Percentiles rank a stretch among this genome's conserved stretches.
Conservation (phyloP, 1,284 basidiomycete genomes). For the Tilletia indica region DNA sequence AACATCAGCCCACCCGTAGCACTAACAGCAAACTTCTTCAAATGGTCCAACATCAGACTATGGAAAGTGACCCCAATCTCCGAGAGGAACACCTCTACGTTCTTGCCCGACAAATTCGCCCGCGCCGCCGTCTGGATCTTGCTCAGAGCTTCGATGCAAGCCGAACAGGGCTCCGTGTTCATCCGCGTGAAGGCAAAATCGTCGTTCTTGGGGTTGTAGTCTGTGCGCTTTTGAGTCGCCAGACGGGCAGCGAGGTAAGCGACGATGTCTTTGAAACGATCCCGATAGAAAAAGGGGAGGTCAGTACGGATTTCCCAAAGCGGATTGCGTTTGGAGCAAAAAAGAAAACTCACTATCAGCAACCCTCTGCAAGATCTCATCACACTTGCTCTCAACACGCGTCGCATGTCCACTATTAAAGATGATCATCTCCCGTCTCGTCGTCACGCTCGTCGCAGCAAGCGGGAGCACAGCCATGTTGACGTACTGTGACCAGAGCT, state of each 20-base stretch:
- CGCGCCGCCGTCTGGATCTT: conserved; percentile 73
- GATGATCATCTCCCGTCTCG: conserved; percentile 86
- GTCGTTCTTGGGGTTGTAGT: conserved; percentile 84
- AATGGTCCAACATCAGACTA: conserved; percentile 85
- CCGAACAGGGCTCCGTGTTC: conserved; percentile 91
- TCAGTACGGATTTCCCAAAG: not conserved
- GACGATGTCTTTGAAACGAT: conserved; percentile 46
- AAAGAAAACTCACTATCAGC: conserved; percentile 70
- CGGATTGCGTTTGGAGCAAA: not conserved
- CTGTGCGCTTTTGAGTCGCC: conserved; percentile 88
- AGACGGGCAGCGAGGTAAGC: conserved; percentile 65
- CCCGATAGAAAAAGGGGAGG: not conserved
- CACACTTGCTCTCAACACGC: conserved; percentile 81
- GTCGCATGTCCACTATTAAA: conserved; percentile 89
- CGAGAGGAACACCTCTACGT: conserved; percentile 83
- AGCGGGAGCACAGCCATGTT: conserved; percentile 86
- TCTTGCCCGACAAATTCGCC: conserved; percentile 65
- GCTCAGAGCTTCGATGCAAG: conserved; percentile 80
- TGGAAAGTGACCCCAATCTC: conserved; percentile 95
- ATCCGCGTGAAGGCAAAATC: conserved; percentile 89
- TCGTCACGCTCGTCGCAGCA: conserved; percentile 77
- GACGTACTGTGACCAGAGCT: conserved; percentile 96
- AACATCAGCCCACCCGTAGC: conserved; percentile 96
- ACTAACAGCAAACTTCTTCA: conserved; percentile 93
- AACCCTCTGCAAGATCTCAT: conserved; percentile 76